These are phyloP conservation scores for Gliomastix tumulicola DNA, from an alignment of 2,329 filamentous ascomycete genomes.

Conservation along the genomic window DNA sequence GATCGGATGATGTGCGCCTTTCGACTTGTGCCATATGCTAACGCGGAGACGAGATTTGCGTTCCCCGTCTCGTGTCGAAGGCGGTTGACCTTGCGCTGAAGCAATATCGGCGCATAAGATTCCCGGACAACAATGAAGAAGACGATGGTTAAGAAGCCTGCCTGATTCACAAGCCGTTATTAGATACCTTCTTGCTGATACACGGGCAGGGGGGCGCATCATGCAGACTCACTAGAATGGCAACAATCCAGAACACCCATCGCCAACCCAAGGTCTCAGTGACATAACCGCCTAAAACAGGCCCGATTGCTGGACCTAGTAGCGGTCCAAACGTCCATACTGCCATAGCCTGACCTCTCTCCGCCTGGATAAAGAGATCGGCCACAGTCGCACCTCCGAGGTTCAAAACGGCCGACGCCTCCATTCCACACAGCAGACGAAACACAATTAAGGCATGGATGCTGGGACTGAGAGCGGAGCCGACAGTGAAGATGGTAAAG, in stretches of 20 bases:
- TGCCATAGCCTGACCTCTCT: conserved; percentile 36
- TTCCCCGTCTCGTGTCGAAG: conserved; percentile 35
- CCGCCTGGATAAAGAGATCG: conserved; percentile 21
- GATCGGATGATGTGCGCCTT: conserved; percentile 41
- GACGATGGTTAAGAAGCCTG: not conserved
- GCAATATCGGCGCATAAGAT: conserved; percentile 31
- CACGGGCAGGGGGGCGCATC: too few species aligned
- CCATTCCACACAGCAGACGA: conserved; percentile 43
- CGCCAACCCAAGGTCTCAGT: conserved; percentile 52
- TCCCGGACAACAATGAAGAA: conserved; percentile 23
- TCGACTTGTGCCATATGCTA: conserved; percentile 11
- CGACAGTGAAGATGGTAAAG: conserved; percentile 29
- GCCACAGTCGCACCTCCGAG: conserved; percentile 44
- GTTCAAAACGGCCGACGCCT: conserved; percentile 44
- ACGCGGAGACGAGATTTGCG: conserved; percentile 13
- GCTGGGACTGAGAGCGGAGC: conserved; percentile 27
- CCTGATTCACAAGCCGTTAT: not conserved
- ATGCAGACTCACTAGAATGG: conserved; percentile 34
- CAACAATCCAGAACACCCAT: conserved; percentile 56
- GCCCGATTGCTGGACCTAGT: conserved; percentile 26
- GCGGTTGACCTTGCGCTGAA: conserved; percentile 31
- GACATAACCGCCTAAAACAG: conserved; percentile 49
- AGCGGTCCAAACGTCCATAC: conserved; percentile 49
- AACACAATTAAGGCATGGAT: conserved; percentile 35
- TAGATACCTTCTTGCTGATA: too few species aligned